Conservation (phyloP, 75 land plant genomes). For the Chamaecyparis obtusa region DNA sequence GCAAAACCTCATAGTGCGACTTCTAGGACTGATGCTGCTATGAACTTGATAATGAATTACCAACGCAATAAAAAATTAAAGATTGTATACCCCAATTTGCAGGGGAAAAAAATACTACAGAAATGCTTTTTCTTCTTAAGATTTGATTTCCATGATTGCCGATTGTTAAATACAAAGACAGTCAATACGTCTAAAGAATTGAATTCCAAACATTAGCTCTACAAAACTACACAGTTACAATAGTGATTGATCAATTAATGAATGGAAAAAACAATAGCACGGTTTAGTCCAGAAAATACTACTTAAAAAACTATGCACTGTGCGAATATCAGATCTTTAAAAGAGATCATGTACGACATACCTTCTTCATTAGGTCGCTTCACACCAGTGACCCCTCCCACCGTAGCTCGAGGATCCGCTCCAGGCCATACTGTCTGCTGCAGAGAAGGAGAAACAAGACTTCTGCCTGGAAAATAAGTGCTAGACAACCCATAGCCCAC, state of each 20-base stretch:
- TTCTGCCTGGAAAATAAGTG: background rate
- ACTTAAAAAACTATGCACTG: background rate
- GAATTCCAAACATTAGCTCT: background rate
- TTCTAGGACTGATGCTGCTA: background rate
- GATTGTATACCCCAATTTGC: too few species aligned
- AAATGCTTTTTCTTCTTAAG: background rate
- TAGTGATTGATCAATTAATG: background rate
- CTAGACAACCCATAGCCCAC: background rate
- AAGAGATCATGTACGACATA: background rate
- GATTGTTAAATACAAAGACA: background rate
- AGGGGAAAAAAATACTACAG: too few species aligned
- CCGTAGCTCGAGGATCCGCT: background rate
- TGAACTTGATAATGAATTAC: background rate
- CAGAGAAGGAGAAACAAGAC: constrained; percentile 4
- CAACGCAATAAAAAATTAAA: background rate
- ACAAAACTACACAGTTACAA: background rate
- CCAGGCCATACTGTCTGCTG: constrained; percentile 4
- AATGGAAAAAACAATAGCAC: background rate
- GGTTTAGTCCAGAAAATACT: background rate
- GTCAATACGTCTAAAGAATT: background rate
- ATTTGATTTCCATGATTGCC: background rate
- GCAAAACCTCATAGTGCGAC: background rate
- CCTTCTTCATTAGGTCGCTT: constrained; percentile 10
- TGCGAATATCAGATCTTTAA: background rate
- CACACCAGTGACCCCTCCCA: constrained; percentile 5